Evolutionary conservation across 202 grass and related monocot species (phyloP).

Genomic region (Tripidium arundinaceum): DNA sequence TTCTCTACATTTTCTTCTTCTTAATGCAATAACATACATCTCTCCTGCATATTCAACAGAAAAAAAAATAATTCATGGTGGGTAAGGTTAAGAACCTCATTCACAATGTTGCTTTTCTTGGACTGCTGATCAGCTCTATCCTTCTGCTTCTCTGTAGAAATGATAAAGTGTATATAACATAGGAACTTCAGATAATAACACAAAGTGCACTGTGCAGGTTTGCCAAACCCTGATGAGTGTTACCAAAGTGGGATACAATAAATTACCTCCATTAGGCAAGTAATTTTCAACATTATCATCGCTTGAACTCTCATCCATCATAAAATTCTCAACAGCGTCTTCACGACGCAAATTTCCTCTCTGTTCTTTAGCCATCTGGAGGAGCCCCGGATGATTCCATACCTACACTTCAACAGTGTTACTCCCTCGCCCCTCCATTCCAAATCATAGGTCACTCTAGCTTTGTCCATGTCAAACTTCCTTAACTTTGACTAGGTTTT

Average conservation of each 20-base stretch:
- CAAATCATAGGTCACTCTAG: neutral
- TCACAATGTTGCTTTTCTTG: conserved; percentile 52
- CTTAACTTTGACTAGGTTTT: neutral
- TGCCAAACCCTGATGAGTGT: neutral
- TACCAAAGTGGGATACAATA: neutral
- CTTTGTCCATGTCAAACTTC: neutral
- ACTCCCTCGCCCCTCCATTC: neutral
- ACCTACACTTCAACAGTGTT: conserved; percentile 48
- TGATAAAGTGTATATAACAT: neutral
- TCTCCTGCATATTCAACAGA: neutral
- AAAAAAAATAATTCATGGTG: neutral
- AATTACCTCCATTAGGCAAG: conserved; percentile 66
- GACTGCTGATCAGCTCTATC: conserved; percentile 44
- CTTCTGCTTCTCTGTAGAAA: conserved; percentile 74
- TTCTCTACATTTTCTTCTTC: no score
- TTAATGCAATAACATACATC: no score
- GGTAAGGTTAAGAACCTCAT: conserved; percentile 55
- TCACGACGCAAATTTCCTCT: conserved; percentile 56
- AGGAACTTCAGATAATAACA: neutral
- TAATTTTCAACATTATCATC: conserved; percentile 81
- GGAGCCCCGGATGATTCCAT: conserved; percentile 97
- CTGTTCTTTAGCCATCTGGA: conserved; percentile 87
- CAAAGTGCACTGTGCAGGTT: neutral
- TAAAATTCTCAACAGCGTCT: conserved; percentile 72
- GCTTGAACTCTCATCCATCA: conserved; percentile 82